These are phyloP conservation scores for Psophocarpus tetragonolobus DNA, from an alignment of 306 rosid genomes.

Conservation along the genomic window DNA sequence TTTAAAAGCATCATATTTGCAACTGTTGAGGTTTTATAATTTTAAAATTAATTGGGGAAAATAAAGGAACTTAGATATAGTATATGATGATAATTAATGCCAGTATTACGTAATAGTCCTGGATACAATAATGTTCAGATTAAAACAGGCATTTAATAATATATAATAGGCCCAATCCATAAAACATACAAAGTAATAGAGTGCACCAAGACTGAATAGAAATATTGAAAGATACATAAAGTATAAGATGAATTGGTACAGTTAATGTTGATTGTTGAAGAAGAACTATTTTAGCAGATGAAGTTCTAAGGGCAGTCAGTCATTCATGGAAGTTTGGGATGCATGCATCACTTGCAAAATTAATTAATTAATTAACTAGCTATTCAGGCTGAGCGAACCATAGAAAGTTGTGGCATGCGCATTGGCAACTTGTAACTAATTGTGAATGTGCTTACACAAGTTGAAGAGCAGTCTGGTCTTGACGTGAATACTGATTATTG, in stretches of 20 bases:
- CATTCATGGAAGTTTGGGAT: neutral
- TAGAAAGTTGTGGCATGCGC: neutral
- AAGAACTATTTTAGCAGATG: neutral
- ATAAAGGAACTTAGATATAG: neutral
- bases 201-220: neutral
- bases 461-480: slow-evolving; percentile 69
- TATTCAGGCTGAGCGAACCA: neutral
- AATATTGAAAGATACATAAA: neutral
- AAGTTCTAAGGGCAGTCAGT: slow-evolving; percentile 17
- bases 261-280: slow-evolving; percentile 1
- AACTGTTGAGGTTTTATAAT: neutral
- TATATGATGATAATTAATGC: neutral
- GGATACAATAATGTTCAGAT: neutral
- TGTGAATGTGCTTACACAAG: slow-evolving; percentile 56
- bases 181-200: slow-evolving; percentile 16
- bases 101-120: no score
- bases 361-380: no score
- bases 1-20: neutral
- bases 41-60: neutral
- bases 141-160: neutral
- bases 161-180: neutral
- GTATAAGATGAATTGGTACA: neutral
- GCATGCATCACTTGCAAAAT: slow-evolving; percentile 8
- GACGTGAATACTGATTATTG: slow-evolving; percentile 52
- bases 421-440: neutral